phyloP scores from a whole-genome alignment of 306 rosid species.

The Echinosophora koreensis region DNA sequence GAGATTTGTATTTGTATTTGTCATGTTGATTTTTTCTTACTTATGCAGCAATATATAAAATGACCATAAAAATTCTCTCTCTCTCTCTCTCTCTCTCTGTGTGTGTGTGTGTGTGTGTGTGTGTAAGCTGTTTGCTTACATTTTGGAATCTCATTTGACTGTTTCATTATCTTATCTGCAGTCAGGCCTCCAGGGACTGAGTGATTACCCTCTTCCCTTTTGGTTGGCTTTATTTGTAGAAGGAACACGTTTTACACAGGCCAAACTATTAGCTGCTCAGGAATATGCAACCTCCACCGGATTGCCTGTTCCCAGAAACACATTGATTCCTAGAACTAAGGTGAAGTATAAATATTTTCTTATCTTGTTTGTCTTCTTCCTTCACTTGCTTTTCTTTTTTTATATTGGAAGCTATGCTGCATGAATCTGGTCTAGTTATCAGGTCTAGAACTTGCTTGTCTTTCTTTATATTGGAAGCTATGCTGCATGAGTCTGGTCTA shows the following conservation, averaged over 20 bases:
- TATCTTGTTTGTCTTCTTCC: slow-evolving; percentile 2
- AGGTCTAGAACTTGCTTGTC: not conserved
- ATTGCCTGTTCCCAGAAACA: slow-evolving; percentile 85
- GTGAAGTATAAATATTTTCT: slow-evolving; percentile 49
- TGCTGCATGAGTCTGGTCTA: slow-evolving; percentile 10
- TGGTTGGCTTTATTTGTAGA: slow-evolving; percentile 99
- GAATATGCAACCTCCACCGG: slow-evolving; percentile 86
- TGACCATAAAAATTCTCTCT: not conserved
- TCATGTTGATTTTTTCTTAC: slow-evolving; percentile 36
- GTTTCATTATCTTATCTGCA: slow-evolving; percentile 60
- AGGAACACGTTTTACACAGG: slow-evolving; percentile 96
- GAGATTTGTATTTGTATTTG: not conserved
- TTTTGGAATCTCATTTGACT: slow-evolving; percentile 44
- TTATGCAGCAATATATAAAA: not conserved
- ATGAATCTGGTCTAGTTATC: slow-evolving; percentile 9
- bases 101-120: too few relatives aligned
- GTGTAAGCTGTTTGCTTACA: slow-evolving; percentile 18
- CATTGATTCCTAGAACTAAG: slow-evolving; percentile 98
- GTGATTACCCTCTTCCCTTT: slow-evolving; percentile 91
- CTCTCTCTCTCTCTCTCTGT: not conserved
- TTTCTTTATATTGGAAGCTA: slow-evolving; percentile 15
- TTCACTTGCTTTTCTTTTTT: slow-evolving; percentile 5
- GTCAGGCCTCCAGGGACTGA: slow-evolving; percentile 81
- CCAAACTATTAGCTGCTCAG: slow-evolving; percentile 89
- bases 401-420: slow-evolving; percentile 17